These are phyloP conservation scores for Nematocida displodere DNA, from an alignment of 371 early-diverging fungal species.

Conservation along the genomic window DNA sequence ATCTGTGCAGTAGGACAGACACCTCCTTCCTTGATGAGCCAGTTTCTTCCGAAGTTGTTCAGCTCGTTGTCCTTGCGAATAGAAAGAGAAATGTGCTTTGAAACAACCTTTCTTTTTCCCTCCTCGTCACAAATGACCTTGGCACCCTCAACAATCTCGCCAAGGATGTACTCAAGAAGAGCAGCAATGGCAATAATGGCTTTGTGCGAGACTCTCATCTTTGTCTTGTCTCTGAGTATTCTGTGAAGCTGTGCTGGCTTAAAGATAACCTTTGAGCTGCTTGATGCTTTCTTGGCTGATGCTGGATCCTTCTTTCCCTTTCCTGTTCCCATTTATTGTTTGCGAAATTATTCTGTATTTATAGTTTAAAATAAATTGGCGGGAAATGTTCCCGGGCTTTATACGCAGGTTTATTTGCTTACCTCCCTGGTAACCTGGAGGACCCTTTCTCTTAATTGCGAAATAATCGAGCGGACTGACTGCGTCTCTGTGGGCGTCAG, in stretches of 20 bases:
- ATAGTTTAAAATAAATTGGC: conserved; percentile 48
- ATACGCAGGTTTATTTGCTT: background rate
- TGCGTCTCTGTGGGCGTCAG: conserved; percentile 9
- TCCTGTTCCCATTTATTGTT: conserved; percentile 40
- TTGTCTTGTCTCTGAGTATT: conserved; percentile 61
- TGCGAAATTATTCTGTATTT: conserved; percentile 37
- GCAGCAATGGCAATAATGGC: conserved; percentile 59
- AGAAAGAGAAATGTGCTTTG: conserved; percentile 64
- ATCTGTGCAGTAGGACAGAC: conserved; percentile 46
- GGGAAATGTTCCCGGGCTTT: conserved; percentile 13
- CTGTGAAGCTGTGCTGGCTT: conserved; percentile 64
- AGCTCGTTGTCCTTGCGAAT: conserved; percentile 64
- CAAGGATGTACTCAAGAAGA: conserved; percentile 58
- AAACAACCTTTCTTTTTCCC: conserved; percentile 65
- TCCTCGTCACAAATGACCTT: conserved; percentile 62
- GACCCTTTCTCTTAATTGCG: conserved; percentile 11
- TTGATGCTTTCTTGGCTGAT: conserved; percentile 53
- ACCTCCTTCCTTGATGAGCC: conserved; percentile 64
- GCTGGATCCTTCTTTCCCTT: conserved; percentile 65
- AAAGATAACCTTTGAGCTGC: conserved; percentile 38
- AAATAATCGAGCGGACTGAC: background rate
- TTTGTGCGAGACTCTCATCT: conserved; percentile 62
- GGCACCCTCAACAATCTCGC: conserved; percentile 64
- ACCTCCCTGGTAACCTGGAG: background rate
- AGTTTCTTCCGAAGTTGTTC: conserved; percentile 53